Evolutionary conservation across 306 rosid genomes (phyloP).

Genomic region (Citrullus amarus): DNA sequence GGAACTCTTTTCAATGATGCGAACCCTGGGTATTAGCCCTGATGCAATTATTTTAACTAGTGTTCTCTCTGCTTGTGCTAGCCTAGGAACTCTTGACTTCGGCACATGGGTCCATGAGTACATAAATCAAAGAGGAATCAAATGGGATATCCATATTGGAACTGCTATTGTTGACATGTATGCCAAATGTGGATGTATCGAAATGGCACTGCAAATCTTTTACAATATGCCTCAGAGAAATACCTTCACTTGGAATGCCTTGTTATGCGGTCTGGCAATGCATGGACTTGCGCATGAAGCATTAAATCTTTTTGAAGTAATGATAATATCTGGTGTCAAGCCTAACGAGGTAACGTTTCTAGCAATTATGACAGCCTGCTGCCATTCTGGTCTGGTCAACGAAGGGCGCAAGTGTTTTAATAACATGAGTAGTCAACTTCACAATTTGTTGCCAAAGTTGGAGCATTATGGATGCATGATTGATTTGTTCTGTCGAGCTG

Average conservation of each 20-base stretch:
- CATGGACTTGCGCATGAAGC: slow-evolving; percentile 52
- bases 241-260: slow-evolving; percentile 66
- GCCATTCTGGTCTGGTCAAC: slow-evolving; percentile 64
- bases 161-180: slow-evolving; percentile 74
- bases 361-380: slow-evolving; percentile 64
- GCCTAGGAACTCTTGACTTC: slow-evolving; percentile 57
- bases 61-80: slow-evolving; percentile 69
- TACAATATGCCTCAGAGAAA: slow-evolving; percentile 40
- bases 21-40: slow-evolving; percentile 30
- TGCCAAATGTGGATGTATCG: slow-evolving; percentile 56
- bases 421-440: slow-evolving; percentile 31
- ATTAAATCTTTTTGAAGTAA: slow-evolving; percentile 33
- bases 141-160: slow-evolving; percentile 56
- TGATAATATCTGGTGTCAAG: slow-evolving; percentile 37
- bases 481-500: slow-evolving; percentile 65
- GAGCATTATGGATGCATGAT: slow-evolving; percentile 82
- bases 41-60: slow-evolving; percentile 50
- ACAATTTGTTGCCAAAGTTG: slow-evolving; percentile 42
- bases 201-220: slow-evolving; percentile 41
- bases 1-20: slow-evolving; percentile 50
- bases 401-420: slow-evolving; percentile 45
- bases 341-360: slow-evolving; percentile 75
- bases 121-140: slow-evolving; percentile 38
- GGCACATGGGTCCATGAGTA: slow-evolving; percentile 70
- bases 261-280: slow-evolving; percentile 56